These are phyloP conservation scores for Penicillium pancosmium DNA, from an alignment of 495 filamentous ascomycete species.

Conservation along the genomic window DNA sequence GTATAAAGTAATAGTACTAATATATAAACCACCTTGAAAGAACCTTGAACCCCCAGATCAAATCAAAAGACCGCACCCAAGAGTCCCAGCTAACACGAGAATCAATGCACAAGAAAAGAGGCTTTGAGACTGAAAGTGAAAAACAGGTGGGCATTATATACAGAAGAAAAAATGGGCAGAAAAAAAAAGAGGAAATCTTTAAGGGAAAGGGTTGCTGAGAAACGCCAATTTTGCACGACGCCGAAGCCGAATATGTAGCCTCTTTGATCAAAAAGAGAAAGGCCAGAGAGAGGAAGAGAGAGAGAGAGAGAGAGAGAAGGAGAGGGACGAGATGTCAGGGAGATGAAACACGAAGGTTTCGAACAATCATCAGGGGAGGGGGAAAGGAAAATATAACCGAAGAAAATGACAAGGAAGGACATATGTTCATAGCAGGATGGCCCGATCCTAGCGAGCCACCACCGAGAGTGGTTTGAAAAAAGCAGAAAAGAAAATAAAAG, in stretches of 20 bases:
- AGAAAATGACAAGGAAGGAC: conserved; percentile 8
- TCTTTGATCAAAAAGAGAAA: neutral
- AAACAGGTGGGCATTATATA: neutral
- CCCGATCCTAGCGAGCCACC: neutral
- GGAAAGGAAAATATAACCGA: neutral
- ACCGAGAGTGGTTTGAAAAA: neutral
- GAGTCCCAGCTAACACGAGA: neutral
- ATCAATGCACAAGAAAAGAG: neutral
- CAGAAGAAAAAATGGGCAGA: neutral
- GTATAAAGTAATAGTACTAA: no score
- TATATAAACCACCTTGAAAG: neutral
- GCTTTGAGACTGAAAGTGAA: neutral
- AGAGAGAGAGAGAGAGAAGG: neutral
- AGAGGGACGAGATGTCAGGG: neutral
- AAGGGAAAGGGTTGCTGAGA: conserved; percentile 9
- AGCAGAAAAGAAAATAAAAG: neutral
- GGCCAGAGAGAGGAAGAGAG: neutral
- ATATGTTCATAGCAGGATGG: conserved; percentile 4
- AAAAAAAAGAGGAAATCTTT: neutral
- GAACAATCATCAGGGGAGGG: neutral
- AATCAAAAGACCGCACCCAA: no score
- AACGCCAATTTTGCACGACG: conserved; percentile 19
- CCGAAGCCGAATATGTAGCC: conserved; percentile 9
- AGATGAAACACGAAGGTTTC: neutral
- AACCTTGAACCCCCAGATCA: neutral